phyloP scores from a whole-genome alignment of 1,284 basidiomycete species.

The Rhodotorula sp. region DNA sequence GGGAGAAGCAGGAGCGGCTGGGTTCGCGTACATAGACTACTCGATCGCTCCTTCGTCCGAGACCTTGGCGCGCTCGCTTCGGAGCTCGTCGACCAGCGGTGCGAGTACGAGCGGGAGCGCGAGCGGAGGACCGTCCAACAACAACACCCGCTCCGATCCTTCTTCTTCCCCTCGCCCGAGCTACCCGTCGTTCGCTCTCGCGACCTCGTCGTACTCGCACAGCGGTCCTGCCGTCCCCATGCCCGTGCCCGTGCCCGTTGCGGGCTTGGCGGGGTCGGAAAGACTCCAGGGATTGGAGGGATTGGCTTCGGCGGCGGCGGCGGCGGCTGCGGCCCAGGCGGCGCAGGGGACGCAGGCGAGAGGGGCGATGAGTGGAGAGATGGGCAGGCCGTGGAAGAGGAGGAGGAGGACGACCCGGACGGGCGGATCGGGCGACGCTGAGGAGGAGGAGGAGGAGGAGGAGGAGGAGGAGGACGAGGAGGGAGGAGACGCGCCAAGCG shows the following conservation, averaged over 20 bases:
- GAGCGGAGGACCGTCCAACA: background rate
- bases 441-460: too few relatives aligned
- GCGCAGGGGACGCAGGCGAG: too few relatives aligned
- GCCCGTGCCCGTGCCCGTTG: background rate
- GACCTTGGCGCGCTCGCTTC: background rate
- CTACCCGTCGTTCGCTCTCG: too few relatives aligned
- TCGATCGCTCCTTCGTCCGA: constrained; percentile 10
- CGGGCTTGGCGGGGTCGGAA: background rate
- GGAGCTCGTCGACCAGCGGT: background rate
- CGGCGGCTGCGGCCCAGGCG: too few relatives aligned
- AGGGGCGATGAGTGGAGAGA: too few relatives aligned
- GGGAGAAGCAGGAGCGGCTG: background rate
- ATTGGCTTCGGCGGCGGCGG: too few relatives aligned
- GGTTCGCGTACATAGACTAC: constrained; percentile 5
- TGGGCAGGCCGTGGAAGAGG: background rate
- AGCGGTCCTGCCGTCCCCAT: too few relatives aligned
- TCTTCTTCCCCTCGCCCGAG: background rate
- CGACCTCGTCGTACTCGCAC: too few relatives aligned
- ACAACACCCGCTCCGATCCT: too few relatives aligned
- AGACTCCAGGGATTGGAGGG: too few relatives aligned
- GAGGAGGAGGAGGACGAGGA: background rate
- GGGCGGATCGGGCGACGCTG: too few relatives aligned
- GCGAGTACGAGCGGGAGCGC: background rate
- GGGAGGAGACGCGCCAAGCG: background rate
- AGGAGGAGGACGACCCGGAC: too few relatives aligned